Percentiles rank a stretch among this genome's conserved stretches.
Evolutionary conservation across 1,284 basidiomycete species (phyloP).

Genomic region (Rhodotorula sp.): DNA sequence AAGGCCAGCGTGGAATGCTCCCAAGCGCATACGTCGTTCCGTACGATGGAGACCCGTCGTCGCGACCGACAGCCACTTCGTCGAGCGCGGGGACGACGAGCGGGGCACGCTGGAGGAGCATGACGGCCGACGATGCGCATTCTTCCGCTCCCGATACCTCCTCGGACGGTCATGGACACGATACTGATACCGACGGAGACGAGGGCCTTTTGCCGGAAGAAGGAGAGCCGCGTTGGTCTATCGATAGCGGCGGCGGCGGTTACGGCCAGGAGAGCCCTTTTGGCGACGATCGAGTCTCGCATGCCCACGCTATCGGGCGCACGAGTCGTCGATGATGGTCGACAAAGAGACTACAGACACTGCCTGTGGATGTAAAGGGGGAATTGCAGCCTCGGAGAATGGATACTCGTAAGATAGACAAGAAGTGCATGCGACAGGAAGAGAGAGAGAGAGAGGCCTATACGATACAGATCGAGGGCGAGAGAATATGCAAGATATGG

Average conservation of each 20-base stretch:
- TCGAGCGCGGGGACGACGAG: background rate
- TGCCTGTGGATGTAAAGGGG: background rate
- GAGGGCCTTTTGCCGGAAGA: background rate
- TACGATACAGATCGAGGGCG: too few species aligned
- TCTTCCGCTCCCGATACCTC: background rate
- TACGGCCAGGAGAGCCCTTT: background rate
- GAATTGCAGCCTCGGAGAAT: background rate
- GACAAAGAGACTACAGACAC: background rate
- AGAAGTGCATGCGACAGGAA: background rate
- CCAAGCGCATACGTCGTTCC: constrained; percentile 25
- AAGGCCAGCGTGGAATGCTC: constrained; percentile 16
- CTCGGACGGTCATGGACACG: background rate
- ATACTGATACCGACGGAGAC: background rate
- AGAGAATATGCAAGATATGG: background rate
- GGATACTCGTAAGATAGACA: background rate
- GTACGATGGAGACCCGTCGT: background rate
- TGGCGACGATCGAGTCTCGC: background rate
- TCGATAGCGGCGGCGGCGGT: background rate
- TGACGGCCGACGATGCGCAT: background rate
- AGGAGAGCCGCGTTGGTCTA: background rate
- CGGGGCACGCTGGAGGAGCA: background rate
- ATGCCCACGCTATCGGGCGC: background rate
- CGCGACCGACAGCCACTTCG: background rate
- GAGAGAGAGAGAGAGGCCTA: background rate
- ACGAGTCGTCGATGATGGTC: background rate